Evolutionary conservation across 352 stramenopile genomes (phyloP).

Genomic region (Globisporangium nodosum): DNA sequence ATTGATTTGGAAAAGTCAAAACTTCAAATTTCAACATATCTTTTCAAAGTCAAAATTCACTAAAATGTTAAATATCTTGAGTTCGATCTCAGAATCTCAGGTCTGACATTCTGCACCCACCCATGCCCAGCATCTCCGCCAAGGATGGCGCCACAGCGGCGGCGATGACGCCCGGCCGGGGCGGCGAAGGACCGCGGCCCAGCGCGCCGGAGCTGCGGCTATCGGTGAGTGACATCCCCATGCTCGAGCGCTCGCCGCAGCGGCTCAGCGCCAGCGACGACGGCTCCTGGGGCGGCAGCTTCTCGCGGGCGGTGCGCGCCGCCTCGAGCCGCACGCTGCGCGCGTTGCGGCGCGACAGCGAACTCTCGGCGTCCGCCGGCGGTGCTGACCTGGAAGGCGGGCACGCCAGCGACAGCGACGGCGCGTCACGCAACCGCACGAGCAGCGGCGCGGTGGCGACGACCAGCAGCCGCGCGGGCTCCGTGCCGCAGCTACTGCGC

Average conservation of each 20-base stretch:
- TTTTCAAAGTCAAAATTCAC: too few species aligned
- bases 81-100: too few species aligned
- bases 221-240: constrained; percentile 11
- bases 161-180: too few species aligned
- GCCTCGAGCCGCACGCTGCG: not conserved
- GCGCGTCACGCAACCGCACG: too few species aligned
- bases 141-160: too few species aligned
- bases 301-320: constrained; percentile 4
- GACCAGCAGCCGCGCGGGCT: constrained; percentile 1
- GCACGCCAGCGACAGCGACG: not conserved
- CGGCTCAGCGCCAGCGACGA: not conserved
- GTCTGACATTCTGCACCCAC: too few species aligned
- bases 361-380: not conserved
- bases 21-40: too few species aligned
- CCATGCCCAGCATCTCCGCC: too few species aligned
- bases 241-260: constrained; percentile 7
- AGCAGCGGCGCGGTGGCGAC: not conserved
- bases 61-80: too few species aligned
- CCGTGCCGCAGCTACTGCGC: constrained; percentile 41
- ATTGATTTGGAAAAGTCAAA: too few species aligned
- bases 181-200: not conserved
- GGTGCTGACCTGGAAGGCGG: too few species aligned
- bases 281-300: constrained; percentile 18
- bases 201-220: constrained; percentile 6
- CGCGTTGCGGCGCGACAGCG: not conserved